Evolutionary conservation across 768 basidiomycete genomes (phyloP), one percentile per base, ranked within the genome.

Genomic region (Calocera cornea): DNA sequence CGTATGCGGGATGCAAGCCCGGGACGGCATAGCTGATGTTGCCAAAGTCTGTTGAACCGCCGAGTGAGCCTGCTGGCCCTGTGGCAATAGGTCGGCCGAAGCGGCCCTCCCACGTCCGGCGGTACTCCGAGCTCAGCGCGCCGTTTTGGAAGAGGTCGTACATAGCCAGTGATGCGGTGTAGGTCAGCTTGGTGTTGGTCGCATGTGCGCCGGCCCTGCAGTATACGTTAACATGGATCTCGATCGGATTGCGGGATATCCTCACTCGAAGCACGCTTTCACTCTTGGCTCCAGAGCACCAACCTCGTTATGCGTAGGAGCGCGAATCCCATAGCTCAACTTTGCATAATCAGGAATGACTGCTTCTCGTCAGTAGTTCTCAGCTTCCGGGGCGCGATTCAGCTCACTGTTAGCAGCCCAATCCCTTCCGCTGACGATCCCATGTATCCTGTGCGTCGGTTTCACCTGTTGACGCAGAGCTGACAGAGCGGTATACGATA

Each of bases 381-480:
- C 31, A 14, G 24, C 19, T 2, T 34, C 54, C 67, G 38, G 60
- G 54, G 14, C n/a, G 33, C 65, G 33, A 65, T 36, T 66, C 34
- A 31, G 72, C 81, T 68, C 71, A 88, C 89, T 85, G 73, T 92
- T 92, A 1, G 86, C 78, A 14, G 82, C 77, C 82, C 87, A 86
- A 70, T 87, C 79, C 36, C 82, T 82, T 34, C 89, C 89, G 70
- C 84, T 78, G 34, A 94, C 81, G 64, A 90, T 80, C 1, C 92
- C 90, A 72, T 92, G 88, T 7, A 93, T 80, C 27, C 92, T 86
- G 70, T 87, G 83, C 54, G 87, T 84, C 0, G 93, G 92, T 74
- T 86, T 86, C 68, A 92, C 85, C 77, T 95, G 93, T 75, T 95
- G 93, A 14, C 93, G 83, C 60, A 95, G 81, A 27, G 86, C 85